Conservation (phyloP, 164 flowering plant species). For the Sedum album region DNA sequence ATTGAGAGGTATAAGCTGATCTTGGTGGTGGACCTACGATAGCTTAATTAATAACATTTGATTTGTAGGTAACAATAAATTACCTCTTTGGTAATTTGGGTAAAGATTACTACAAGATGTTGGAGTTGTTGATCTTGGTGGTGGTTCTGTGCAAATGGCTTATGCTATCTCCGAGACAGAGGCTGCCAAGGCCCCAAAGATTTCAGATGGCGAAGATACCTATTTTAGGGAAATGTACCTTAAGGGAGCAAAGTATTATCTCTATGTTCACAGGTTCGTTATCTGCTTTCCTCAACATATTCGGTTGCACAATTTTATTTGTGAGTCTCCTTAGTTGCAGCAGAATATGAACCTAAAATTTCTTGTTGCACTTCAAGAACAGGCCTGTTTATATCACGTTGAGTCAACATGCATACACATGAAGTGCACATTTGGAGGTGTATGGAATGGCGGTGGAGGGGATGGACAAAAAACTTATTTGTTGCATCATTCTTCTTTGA, state of each 20-base stretch:
- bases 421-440: constrained; percentile 96
- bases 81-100: constrained; percentile 70
- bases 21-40: neutral
- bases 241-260: constrained; percentile 64
- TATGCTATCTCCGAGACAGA: constrained; percentile 83
- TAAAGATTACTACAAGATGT: constrained; percentile 63
- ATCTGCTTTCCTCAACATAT: constrained; percentile 5
- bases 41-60: neutral
- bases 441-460: constrained; percentile 99
- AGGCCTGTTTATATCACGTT: no score
- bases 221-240: constrained; percentile 76
- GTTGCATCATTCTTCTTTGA: constrained; percentile 98
- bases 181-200: constrained; percentile 66
- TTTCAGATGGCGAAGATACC: constrained; percentile 59
- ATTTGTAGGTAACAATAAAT: no score
- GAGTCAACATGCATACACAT: constrained; percentile 78
- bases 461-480: constrained; percentile 89
- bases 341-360: no score
- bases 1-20: neutral
- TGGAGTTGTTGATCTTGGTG: constrained; percentile 96
- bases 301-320: neutral
- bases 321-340: neutral
- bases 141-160: constrained; percentile 98
- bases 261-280: constrained; percentile 84
- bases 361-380: no score